Evolutionary conservation across 31 red algal species (phyloP).

Genomic region (Asparagopsis taxiformis): DNA sequence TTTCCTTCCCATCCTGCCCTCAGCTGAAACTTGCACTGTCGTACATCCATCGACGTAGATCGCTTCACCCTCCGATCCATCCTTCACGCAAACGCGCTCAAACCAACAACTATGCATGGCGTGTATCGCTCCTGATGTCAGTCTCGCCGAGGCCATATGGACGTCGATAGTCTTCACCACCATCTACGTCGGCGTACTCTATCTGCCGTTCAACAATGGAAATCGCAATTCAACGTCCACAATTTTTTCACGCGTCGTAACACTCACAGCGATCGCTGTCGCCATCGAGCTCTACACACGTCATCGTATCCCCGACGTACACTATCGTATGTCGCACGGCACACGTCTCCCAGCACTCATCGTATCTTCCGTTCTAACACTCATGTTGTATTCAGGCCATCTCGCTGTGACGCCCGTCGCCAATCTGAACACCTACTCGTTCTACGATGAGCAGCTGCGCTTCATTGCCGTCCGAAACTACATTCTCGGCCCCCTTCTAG

Average conservation of each 20-base stretch:
- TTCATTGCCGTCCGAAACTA: conserved; percentile 49
- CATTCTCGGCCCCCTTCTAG: conserved; percentile 36
- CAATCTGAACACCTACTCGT: conserved; percentile 4
- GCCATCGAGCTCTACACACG: conserved; percentile 22
- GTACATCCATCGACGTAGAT: no score
- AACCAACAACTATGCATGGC: not conserved
- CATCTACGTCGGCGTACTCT: conserved; percentile 25
- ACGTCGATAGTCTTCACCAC: conserved; percentile 11
- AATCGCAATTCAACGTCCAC: conserved; percentile 8
- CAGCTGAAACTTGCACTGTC: no score
- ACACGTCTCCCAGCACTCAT: conserved; percentile 10
- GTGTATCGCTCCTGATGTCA: conserved; percentile 15
- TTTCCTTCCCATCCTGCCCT: no score
- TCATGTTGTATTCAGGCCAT: conserved; percentile 48
- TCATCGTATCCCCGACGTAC: not conserved
- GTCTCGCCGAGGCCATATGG: conserved; percentile 8
- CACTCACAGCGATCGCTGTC: conserved; percentile 10
- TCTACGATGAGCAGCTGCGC: conserved; percentile 7
- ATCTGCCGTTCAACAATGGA: conserved; percentile 44
- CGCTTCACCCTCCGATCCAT: not conserved
- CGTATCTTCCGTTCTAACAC: conserved; percentile 20
- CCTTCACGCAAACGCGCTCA: not conserved
- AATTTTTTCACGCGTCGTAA: conserved; percentile 22
- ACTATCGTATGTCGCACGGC: not conserved
- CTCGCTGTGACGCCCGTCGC: conserved; percentile 18